A percentile compares a stretch with the other conserved stretches of the same genome.
Conservation (phyloP, 495 filamentous ascomycete species). For the Daldinia grandis region DNA sequence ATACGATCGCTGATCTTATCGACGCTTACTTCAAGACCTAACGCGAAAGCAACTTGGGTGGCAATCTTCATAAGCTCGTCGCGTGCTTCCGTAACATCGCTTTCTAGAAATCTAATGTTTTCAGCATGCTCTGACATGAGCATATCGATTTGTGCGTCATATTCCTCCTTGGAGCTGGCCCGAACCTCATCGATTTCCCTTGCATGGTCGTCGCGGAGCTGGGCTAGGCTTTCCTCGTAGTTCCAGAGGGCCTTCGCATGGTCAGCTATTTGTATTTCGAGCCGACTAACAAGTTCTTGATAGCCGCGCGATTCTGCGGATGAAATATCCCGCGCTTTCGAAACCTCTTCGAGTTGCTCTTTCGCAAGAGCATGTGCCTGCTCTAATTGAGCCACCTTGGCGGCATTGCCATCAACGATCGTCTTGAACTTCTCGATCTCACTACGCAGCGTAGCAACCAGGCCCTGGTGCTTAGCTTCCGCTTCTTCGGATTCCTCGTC, state of each 20-base stretch:
- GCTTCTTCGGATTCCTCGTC: constrained; percentile 49
- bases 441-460: constrained; percentile 71
- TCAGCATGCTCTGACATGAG: constrained; percentile 65
- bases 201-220: constrained; percentile 55
- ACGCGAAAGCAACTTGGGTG: constrained; percentile 61
- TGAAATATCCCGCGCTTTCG: constrained; percentile 56
- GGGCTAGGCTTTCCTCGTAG: constrained; percentile 57
- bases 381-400: constrained; percentile 72
- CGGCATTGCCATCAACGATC: constrained; percentile 68
- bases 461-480: constrained; percentile 66
- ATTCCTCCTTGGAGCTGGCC: constrained; percentile 49
- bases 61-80: constrained; percentile 72
- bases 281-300: constrained; percentile 61
- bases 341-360: constrained; percentile 63
- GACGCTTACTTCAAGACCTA: constrained; percentile 62
- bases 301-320: constrained; percentile 57
- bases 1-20: constrained; percentile 65
- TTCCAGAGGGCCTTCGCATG: constrained; percentile 60
- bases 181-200: constrained; percentile 60
- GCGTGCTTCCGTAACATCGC: constrained; percentile 74
- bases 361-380: constrained; percentile 67
- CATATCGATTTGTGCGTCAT: constrained; percentile 54
- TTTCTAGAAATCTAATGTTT: constrained; percentile 67
- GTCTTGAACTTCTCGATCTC: constrained; percentile 83
- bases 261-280: constrained; percentile 66